Evolutionary conservation across 2,329 filamentous ascomycete genomes (phyloP).

Genomic region (Chlorencoelia australis): DNA sequence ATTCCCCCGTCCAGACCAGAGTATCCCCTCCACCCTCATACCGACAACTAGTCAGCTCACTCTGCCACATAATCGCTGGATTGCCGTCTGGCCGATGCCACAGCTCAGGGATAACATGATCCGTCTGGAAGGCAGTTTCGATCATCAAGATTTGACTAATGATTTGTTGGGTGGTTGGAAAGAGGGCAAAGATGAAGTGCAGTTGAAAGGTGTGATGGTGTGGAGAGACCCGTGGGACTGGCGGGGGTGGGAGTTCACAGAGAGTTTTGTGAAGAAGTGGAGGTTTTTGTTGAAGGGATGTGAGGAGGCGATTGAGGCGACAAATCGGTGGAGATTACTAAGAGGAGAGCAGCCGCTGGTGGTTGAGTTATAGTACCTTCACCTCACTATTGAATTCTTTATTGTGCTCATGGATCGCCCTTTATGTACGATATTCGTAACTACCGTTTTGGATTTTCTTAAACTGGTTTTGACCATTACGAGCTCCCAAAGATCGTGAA

Average conservation of each 20-base stretch:
- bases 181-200: constrained; percentile 34
- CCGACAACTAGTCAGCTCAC: constrained; percentile 33
- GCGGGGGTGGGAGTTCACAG: constrained; percentile 32
- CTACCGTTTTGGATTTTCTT: no score
- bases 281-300: constrained; percentile 25
- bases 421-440: no score
- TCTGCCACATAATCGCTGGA: constrained; percentile 32
- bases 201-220: constrained; percentile 31
- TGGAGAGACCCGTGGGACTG: constrained; percentile 34
- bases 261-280: constrained; percentile 32
- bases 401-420: no score
- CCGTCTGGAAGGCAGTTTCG: constrained; percentile 28
- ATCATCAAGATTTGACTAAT: constrained; percentile 35
- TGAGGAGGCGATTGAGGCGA: constrained; percentile 25
- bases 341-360: constrained; percentile 28
- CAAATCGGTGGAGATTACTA: constrained; percentile 29
- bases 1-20: constrained; percentile 24
- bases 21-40: constrained; percentile 27
- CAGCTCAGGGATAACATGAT: constrained; percentile 32
- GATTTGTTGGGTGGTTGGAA: constrained; percentile 34
- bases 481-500: no score
- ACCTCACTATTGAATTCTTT: no score
- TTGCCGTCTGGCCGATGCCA: constrained; percentile 33
- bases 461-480: no score
- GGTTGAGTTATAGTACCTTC: no score